Percentiles rank a stretch among this genome's conserved stretches.
Conservation (phyloP, 2,329 filamentous ascomycete species). For the Beauveria scarabaeidicola region DNA sequence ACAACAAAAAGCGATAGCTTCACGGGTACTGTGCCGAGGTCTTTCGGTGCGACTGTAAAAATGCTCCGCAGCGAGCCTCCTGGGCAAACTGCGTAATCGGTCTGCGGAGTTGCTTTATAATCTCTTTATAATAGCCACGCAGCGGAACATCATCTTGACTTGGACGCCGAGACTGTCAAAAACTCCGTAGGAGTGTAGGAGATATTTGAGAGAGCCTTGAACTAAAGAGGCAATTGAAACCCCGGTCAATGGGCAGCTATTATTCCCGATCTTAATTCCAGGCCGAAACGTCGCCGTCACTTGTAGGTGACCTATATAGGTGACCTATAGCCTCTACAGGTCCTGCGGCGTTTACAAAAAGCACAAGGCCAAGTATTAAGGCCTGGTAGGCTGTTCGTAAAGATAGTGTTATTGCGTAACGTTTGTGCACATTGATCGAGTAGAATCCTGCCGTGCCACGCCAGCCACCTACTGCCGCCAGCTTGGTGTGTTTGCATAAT, state of each 20-base stretch:
- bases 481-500: not conserved
- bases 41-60: not conserved
- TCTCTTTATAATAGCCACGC: not conserved
- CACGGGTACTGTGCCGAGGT: not conserved
- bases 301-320: too few species aligned
- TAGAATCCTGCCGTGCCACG: not conserved
- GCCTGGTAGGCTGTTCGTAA: too few species aligned
- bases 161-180: not conserved
- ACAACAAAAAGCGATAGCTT: not conserved
- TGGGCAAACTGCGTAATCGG: not conserved
- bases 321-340: too few species aligned
- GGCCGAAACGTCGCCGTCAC: not conserved
- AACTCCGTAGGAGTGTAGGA: not conserved
- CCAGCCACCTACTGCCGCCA: not conserved
- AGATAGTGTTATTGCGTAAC: too few species aligned
- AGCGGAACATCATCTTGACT: not conserved
- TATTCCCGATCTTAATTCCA: not conserved
- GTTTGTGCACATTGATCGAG: too few species aligned
- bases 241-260: not conserved
- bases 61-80: too few species aligned
- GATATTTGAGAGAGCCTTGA: not conserved
- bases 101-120: slow-evolving; percentile 1
- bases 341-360: too few species aligned
- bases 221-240: not conserved
- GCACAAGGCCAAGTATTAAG: too few species aligned